Evolutionary conservation across 495 filamentous ascomycete species (phyloP).

Genomic region (Penicillium argentinense): DNA sequence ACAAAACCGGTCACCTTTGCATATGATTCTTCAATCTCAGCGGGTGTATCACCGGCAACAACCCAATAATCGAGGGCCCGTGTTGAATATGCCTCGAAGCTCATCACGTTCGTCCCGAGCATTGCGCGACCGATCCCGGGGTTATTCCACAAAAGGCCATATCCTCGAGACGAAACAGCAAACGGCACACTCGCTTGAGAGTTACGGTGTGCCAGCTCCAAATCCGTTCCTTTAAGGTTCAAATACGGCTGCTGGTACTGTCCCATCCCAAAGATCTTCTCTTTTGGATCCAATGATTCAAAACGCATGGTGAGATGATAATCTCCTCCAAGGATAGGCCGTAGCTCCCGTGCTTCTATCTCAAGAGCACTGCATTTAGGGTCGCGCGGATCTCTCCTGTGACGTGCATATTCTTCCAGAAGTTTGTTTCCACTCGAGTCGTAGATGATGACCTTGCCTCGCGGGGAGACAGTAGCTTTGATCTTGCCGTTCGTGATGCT

Average conservation of each 20-base stretch:
- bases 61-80: constrained; percentile 58
- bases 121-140: constrained; percentile 56
- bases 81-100: constrained; percentile 56
- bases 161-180: constrained; percentile 51
- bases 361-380: constrained; percentile 55
- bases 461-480: constrained; percentile 42
- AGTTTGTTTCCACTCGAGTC: constrained; percentile 42
- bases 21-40: constrained; percentile 54
- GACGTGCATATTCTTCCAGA: constrained; percentile 58
- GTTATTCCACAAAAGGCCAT: constrained; percentile 62
- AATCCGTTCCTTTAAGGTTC: constrained; percentile 55
- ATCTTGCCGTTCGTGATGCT: constrained; percentile 53
- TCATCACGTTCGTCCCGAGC: constrained; percentile 57
- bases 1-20: constrained; percentile 50
- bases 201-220: constrained; percentile 62
- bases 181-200: constrained; percentile 61
- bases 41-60: constrained; percentile 52
- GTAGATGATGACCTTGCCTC: constrained; percentile 53
- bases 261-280: constrained; percentile 63
- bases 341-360: constrained; percentile 55
- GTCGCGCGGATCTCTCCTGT: constrained; percentile 48
- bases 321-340: constrained; percentile 50
- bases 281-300: constrained; percentile 48
- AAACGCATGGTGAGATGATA: constrained; percentile 55
- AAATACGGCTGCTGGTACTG: constrained; percentile 60